Evolutionary conservation across 352 stramenopile species (phyloP), one percentile per base, ranked within the genome.

Genomic region (Pilasporangium apinafurcum): DNA sequence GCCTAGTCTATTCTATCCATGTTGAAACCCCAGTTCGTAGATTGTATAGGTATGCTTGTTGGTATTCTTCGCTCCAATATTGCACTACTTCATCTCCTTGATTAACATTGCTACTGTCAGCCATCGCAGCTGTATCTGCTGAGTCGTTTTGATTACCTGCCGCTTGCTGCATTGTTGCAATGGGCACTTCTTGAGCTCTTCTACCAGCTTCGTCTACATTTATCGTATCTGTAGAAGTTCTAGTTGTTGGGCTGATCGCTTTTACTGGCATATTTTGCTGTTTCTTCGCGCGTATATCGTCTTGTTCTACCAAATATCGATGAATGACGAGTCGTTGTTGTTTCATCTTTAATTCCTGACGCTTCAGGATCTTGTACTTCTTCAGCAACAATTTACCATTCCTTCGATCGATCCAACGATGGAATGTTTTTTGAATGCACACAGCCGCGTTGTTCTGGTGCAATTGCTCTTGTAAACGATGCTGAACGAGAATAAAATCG

Each of bases 1-100:
- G n/a, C n/a, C n/a, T n/a, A n/a, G n/a, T n/a, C n/a, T n/a, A n/a
- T n/a, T n/a, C n/a, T n/a, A 67, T 41, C 69, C 73, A 86, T 10
- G 47, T 53, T 0, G 69, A 82, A 18, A 69, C 48, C 17, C 65
- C 68, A 0, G 69, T 79, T 7, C 27, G 58, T 3, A 65, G 37
- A 24, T 86, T 57, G 46, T 62, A 86, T 10, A 65, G 44, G 36
- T 83, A 86, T 24, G 44, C 42, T 38, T 59, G 59, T 37, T 81
- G 61, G 31, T 71, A 64, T 53, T 86, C 73, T 12, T 83, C 69
- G 48, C 73, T 86, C 69, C 69, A 86, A 44, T 65, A 80, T 24
- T 68, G 47, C 16, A 69, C 48, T 13, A 65, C 43, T 13, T 53
- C 49, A n/a, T 48, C 44, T 8, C 49, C 37, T 7, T 40, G 31